Base-by-base conservation (phyloP, 345 rosid species). In the Populus davidiana region DNA sequence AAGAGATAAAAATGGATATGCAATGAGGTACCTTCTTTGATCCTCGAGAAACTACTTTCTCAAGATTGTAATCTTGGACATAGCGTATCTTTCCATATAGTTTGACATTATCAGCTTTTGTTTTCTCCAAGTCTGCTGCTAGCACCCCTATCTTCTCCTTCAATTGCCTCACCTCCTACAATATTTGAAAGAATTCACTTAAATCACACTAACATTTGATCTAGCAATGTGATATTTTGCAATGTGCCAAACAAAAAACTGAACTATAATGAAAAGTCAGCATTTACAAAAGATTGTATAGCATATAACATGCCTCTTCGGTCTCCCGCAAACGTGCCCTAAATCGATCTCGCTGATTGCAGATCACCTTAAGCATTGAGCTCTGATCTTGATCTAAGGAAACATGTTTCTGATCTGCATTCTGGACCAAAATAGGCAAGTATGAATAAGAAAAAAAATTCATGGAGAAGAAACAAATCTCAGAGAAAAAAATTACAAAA, bases 311-410 rank as follows among this genome's bases (percentile, higher is more conserved):
- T 64, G 94, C 99, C 94, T 96, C 98, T 89, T 96, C 99, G 33
- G 97, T 89, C 83, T 94, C 98, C 27, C 87, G 89, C 78, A 96
- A 82, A 39, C 97, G 91, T 74, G 89, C 83, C 71, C 98, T 90
- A 87, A 92, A 94, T 73, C 98, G 91, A 79, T 96, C 98, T 74
- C 97, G 91, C 81, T 96, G 97, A 80, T 90, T 93, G 88, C 96
- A 92, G 76, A 94, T 96, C 81, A 96, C 98, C 87, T 96, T 94
- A 35, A 96, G 97, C 98, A 96, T 94, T 77, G 98, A 96, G 84
- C 87, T 91, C 81, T 94, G 98, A 79, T 94, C 99, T 84, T 91
- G 97, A 81, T 96, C 96, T 21, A 92, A 82, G 70, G 92, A 86
- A 77, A 86, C 85, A 69, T 91, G 97, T 71, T 88, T 92, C 66